phyloP scores from a whole-genome alignment of 139 green algal genomes.

The Medakamo hakoo region DNA sequence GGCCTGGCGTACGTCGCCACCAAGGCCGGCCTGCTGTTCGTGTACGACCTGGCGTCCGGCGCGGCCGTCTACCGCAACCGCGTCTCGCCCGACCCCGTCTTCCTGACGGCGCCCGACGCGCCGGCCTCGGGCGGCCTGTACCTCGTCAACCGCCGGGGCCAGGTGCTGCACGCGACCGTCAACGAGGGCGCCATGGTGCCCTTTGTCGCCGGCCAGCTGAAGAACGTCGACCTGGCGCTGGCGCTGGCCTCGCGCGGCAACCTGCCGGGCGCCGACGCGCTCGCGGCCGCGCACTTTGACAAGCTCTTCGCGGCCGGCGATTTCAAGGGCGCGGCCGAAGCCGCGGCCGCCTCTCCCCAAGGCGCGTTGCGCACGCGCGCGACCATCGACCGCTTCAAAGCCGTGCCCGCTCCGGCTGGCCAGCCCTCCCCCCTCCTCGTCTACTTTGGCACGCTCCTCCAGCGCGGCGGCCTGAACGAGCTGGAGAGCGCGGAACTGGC shows the following conservation, averaged over 20 bases:
- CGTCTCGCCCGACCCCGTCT: slow-evolving; percentile 92
- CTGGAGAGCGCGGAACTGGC: slow-evolving; percentile 87
- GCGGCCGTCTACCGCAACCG: slow-evolving; percentile 92
- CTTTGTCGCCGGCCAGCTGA: slow-evolving; percentile 84
- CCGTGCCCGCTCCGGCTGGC: slow-evolving; percentile 59
- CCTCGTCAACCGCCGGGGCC: slow-evolving; percentile 77
- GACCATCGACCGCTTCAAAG: slow-evolving; percentile 78
- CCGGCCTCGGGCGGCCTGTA: slow-evolving; percentile 70
- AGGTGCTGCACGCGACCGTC: slow-evolving; percentile 81
- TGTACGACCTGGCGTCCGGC: slow-evolving; percentile 95
- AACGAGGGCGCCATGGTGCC: slow-evolving; percentile 87
- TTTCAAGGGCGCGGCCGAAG: slow-evolving; percentile 95
- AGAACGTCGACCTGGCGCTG: slow-evolving; percentile 92
- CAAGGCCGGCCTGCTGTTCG: slow-evolving; percentile 96
- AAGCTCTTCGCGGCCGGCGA: slow-evolving; percentile 59
- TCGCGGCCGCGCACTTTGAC: slow-evolving; percentile 92
- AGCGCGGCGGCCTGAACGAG: slow-evolving; percentile 77
- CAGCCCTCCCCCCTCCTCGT: slow-evolving; percentile 90
- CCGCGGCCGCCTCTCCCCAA: slow-evolving; percentile 77
- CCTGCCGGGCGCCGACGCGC: slow-evolving; percentile 84
- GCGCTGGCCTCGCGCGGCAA: slow-evolving; percentile 77
- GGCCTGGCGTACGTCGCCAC: slow-evolving; percentile 90
- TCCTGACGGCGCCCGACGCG: slow-evolving; percentile 61
- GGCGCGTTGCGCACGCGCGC: slow-evolving; percentile 43
- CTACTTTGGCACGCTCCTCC: slow-evolving; percentile 96